A percentile compares a stretch with the other conserved stretches of the same genome.
Evolutionary conservation across 2,329 filamentous ascomycete species (phyloP).

Genomic region (Fusarium pseudoanthophilum): DNA sequence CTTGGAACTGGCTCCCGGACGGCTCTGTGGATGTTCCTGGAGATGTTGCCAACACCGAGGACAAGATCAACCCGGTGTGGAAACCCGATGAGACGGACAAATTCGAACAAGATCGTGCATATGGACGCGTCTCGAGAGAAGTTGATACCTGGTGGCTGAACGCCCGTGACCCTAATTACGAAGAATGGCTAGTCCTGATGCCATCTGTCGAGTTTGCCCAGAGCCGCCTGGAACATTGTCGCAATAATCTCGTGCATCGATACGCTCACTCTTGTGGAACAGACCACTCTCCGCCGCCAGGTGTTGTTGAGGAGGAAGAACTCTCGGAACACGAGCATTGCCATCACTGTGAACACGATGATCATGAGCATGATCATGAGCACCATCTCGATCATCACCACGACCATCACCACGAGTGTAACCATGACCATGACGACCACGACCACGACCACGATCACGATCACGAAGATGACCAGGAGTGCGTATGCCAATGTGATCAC

Average conservation of each 20-base stretch:
- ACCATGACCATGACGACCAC: constrained; percentile 40
- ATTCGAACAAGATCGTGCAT: constrained; percentile 67
- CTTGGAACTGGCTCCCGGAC: constrained; percentile 66
- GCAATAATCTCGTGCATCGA: constrained; percentile 67
- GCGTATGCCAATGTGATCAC: constrained; percentile 50
- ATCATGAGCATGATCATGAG: constrained; percentile 13
- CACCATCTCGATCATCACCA: constrained; percentile 36
- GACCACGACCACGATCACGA: constrained; percentile 40
- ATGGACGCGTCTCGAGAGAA: constrained; percentile 71
- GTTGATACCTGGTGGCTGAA: constrained; percentile 74
- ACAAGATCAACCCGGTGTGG: constrained; percentile 61
- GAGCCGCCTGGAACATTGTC: constrained; percentile 66
- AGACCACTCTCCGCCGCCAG: constrained; percentile 53
- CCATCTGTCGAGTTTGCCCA: constrained; percentile 69
- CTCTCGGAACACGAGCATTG: constrained; percentile 53
- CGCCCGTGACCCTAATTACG: constrained; percentile 69
- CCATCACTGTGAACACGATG: constrained; percentile 47
- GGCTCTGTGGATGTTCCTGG: constrained; percentile 45
- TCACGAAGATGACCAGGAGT: constrained; percentile 47
- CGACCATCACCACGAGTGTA: constrained; percentile 48
- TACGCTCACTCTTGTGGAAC: constrained; percentile 60
- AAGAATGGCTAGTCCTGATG: constrained; percentile 68
- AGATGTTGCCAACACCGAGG: constrained; percentile 52
- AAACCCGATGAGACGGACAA: constrained; percentile 64
- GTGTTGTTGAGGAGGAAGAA: constrained; percentile 52